A percentile compares a stretch with the other conserved stretches of the same genome.
Conservation (phyloP, 2,329 filamentous ascomycete species). For the Hawksworthiomyces lignivorus region DNA sequence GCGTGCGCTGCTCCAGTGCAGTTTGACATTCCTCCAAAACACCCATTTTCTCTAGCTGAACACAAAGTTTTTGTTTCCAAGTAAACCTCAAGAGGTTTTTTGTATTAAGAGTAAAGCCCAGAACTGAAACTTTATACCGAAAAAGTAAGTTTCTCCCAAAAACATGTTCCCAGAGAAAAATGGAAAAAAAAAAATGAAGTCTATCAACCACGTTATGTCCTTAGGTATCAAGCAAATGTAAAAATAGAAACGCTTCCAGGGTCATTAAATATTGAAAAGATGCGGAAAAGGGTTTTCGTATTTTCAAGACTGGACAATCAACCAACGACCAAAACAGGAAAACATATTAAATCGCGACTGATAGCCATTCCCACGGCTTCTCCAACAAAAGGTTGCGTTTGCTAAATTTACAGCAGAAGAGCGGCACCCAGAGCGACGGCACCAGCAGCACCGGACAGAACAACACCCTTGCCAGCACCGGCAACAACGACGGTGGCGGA, state of each 20-base stretch:
- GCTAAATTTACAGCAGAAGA: conserved; percentile 48
- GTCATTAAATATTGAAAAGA: conserved; percentile 7
- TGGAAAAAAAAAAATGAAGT: conserved; percentile 1
- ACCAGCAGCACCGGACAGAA: conserved; percentile 50
- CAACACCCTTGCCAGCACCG: conserved; percentile 48
- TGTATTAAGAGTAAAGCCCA: neutral
- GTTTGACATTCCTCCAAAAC: too few relatives aligned
- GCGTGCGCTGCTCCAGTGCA: too few relatives aligned
- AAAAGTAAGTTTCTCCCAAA: neutral
- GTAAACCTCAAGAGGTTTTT: too few relatives aligned
- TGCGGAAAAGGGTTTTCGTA: neutral
- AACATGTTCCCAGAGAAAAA: neutral
- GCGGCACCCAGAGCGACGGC: conserved; percentile 53
- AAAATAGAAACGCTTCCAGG: neutral
- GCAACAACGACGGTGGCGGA: conserved; percentile 40
- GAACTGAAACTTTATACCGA: neutral
- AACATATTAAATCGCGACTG: conserved; percentile 30
- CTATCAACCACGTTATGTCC: conserved; percentile 2
- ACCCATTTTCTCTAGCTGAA: too few relatives aligned
- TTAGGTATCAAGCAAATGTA: conserved; percentile 3
- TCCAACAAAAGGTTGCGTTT: too few relatives aligned
- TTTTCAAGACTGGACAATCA: neutral
- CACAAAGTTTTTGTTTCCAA: too few relatives aligned
- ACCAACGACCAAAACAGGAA: conserved; percentile 15
- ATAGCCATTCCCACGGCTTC: too few relatives aligned